Percentiles rank a stretch among this genome's conserved stretches.
phyloP scores from a whole-genome alignment of 495 filamentous ascomycete genomes.

The Aspergillus hancockii region DNA sequence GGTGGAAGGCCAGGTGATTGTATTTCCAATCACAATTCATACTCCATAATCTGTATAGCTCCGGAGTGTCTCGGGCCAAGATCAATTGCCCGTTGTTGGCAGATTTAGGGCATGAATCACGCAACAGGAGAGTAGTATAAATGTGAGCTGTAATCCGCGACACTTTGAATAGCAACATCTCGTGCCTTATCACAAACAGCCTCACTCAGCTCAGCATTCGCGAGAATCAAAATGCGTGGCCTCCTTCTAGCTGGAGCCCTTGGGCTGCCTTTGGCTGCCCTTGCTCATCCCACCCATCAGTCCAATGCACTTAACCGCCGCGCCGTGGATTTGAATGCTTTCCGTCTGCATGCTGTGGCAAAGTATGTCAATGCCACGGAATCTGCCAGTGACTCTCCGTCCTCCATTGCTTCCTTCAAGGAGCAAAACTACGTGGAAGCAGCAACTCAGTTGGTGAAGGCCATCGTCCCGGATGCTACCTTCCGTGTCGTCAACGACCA shows the following conservation, averaged over 20 bases:
- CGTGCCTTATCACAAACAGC: not conserved
- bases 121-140: not conserved
- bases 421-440: constrained; percentile 9
- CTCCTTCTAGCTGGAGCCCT: not conserved
- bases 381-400: not conserved
- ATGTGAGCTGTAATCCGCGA: not conserved
- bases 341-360: not conserved
- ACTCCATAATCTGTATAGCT: not conserved
- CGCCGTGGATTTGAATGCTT: not conserved
- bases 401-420: not conserved
- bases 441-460: constrained; percentile 9
- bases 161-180: not conserved
- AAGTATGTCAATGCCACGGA: not conserved
- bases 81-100: not conserved
- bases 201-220: not conserved
- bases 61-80: not conserved
- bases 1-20: not conserved
- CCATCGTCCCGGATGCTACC: not conserved
- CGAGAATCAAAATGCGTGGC: not conserved
- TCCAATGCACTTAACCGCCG: not conserved
- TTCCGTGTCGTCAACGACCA: constrained; percentile 16
- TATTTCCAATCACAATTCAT: not conserved
- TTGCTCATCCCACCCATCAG: not conserved
- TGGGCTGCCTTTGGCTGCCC: not conserved
- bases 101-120: not conserved